These are phyloP conservation scores for Coprinellus micaceus DNA, from an alignment of 768 basidiomycete species.

Conservation along the genomic window DNA sequence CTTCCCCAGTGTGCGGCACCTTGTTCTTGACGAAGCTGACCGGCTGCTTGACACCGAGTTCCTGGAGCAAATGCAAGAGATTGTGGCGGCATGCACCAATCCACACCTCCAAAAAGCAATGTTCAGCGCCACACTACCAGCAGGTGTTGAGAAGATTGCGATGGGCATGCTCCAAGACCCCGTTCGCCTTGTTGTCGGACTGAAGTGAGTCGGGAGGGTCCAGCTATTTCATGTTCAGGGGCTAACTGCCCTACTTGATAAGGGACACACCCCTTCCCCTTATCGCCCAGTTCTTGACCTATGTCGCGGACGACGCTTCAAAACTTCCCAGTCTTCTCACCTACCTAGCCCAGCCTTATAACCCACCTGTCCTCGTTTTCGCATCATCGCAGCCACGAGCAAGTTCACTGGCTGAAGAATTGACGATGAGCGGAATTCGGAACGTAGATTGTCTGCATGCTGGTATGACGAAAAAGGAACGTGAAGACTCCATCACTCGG, in stretches of 20 bases:
- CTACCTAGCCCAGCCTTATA: slow-evolving; percentile 77
- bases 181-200: slow-evolving; percentile 90
- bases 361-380: slow-evolving; percentile 90
- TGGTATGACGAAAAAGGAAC: slow-evolving; percentile 80
- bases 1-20: slow-evolving; percentile 67
- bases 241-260: slow-evolving; percentile 7
- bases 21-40: slow-evolving; percentile 89
- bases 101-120: slow-evolving; percentile 76
- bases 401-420: slow-evolving; percentile 73
- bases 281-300: slow-evolving; percentile 85
- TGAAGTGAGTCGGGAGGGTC: slow-evolving; percentile 80
- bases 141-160: slow-evolving; percentile 81
- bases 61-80: slow-evolving; percentile 82
- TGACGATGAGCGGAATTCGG: slow-evolving; percentile 70
- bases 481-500: slow-evolving; percentile 77
- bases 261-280: slow-evolving; percentile 93
- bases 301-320: slow-evolving; percentile 91
- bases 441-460: slow-evolving; percentile 92
- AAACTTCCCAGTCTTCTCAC: slow-evolving; percentile 86
- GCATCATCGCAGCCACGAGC: slow-evolving; percentile 86
- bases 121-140: slow-evolving; percentile 93
- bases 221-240: no score
- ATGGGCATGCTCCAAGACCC: slow-evolving; percentile 83
- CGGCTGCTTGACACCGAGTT: slow-evolving; percentile 89
- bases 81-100: slow-evolving; percentile 73